Conservation (phyloP, 441 rosid species). For the Corymbia calophylla region DNA sequence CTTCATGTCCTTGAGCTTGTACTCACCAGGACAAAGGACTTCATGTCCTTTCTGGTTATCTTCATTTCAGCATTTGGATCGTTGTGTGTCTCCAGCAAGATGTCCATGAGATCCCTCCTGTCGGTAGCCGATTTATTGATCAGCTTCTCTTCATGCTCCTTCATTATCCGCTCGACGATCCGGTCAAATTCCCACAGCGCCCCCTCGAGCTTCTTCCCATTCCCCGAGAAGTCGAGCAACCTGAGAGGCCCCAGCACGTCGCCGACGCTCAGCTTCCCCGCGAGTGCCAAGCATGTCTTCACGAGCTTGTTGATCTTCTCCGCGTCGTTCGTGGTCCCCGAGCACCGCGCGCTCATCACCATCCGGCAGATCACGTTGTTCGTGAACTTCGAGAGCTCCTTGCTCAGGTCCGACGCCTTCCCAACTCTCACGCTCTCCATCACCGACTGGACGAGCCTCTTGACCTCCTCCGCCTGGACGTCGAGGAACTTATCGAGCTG, state of each 20-base stretch:
- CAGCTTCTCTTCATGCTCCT: conserved; percentile 33
- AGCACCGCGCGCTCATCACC: conserved; percentile 34
- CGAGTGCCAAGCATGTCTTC: conserved; percentile 21
- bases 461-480: conserved; percentile 36
- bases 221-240: conserved; percentile 43
- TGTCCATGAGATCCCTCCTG: conserved; percentile 48
- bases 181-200: conserved; percentile 26
- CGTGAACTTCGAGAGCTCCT: conserved; percentile 33
- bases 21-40: conserved; percentile 50
- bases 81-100: conserved; percentile 41
- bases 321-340: conserved; percentile 14
- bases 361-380: conserved; percentile 32
- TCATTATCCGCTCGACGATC: conserved; percentile 31
- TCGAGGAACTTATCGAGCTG: conserved; percentile 18
- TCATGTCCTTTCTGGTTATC: conserved; percentile 41
- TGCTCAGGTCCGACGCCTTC: conserved; percentile 26
- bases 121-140: not conserved
- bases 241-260: conserved; percentile 45
- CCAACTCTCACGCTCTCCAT: conserved; percentile 20
- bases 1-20: not conserved
- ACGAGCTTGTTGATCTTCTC: conserved; percentile 32
- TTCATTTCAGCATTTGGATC: conserved; percentile 36
- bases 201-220: conserved; percentile 31
- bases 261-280: conserved; percentile 31
- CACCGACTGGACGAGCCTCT: conserved; percentile 24